Evolutionary conservation across 2,329 filamentous ascomycete genomes (phyloP), one percentile per base, ranked within the genome.

Genomic region (Intubia oerlemansii): DNA sequence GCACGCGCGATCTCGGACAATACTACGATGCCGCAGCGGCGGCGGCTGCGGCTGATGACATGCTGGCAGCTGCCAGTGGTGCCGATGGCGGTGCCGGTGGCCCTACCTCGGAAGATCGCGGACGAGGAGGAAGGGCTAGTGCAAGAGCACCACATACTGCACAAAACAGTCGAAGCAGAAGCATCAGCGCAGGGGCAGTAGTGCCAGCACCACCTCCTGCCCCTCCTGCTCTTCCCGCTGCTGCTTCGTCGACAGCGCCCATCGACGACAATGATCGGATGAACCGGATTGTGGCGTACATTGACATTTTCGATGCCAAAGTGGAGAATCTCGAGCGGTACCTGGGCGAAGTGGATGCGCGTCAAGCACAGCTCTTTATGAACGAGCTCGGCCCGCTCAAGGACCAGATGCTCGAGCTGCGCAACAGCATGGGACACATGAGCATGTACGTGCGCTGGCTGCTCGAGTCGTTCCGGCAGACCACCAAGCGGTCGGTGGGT

Each of bases 381-480:
- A 70, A 68, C 38, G 63, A 71, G 43, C 60, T 65, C 5, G 56
- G 67, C 40, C 64, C 61, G 7, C 59, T 72, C 34, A 64, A 66
- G 32, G 65, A 72, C 33, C 63, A 70, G 44, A 55, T 72, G n/a
- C 57, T 59, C 4, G 66, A 72, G 42, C 49, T 67, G 24, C 52
- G 58, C 24, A 66, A 59, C 45, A 66, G 57, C 37, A 50, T 66
- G 34, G 63, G 62, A 28, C 59, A 66, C 39, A 53, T 68, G 24
- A 56, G 57, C 30, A 66, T 67, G 62, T 62, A 68, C 36, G 58
- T 66, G 25, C 59, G 60, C 32, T 66, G 61, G 61, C 51, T 67
- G 17, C 55, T 66, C 43, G 63, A 38, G 29, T 31, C 29, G 17
- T 29, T 38, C 22, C 34, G 35, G 14, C 36, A 38, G 18, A 36